A percentile compares a stretch with the other conserved stretches of the same genome.
Conservation (phyloP, 78 protist genomes). For the Cavenderia fasciculata region DNA sequence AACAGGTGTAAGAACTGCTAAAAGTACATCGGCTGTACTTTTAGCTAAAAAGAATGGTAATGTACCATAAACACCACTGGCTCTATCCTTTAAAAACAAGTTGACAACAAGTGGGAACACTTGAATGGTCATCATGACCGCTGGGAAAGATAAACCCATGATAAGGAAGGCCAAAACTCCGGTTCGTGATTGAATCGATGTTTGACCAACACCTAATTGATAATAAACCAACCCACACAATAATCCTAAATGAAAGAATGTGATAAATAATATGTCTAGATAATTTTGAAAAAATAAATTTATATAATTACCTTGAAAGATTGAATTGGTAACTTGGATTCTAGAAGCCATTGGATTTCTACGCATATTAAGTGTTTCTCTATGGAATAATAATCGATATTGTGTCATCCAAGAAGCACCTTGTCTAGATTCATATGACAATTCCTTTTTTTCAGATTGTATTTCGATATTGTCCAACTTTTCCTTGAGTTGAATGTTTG, state of each 20-base stretch:
- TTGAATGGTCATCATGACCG: conserved; percentile 17
- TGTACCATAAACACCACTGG: conserved; percentile 55
- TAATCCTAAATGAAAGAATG: no score
- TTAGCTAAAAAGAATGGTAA: conserved; percentile 79
- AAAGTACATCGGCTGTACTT: conserved; percentile 29
- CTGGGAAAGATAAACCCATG: conserved; percentile 55
- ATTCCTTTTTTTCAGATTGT: not conserved
- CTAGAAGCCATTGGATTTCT: conserved; percentile 56
- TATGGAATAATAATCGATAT: conserved; percentile 17
- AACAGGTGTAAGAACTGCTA: not conserved
- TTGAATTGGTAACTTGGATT: conserved; percentile 44
- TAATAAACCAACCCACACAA: conserved; percentile 70
- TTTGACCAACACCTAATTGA: conserved; percentile 72
- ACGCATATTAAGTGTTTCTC: conserved; percentile 32
- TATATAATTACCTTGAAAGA: no score
- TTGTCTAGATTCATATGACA: not conserved
- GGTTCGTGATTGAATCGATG: conserved; percentile 54
- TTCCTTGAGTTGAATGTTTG: not conserved
- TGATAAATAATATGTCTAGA: no score
- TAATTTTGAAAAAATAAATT: no score
- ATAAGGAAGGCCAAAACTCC: conserved; percentile 63
- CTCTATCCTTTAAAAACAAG: conserved; percentile 56
- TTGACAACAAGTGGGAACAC: conserved; percentile 28
- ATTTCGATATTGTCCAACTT: not conserved
- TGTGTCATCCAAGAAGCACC: conserved; percentile 31